These are phyloP conservation scores for Ophiostoma piceae DNA, from an alignment of 2,329 filamentous ascomycete genomes.

Conservation along the genomic window DNA sequence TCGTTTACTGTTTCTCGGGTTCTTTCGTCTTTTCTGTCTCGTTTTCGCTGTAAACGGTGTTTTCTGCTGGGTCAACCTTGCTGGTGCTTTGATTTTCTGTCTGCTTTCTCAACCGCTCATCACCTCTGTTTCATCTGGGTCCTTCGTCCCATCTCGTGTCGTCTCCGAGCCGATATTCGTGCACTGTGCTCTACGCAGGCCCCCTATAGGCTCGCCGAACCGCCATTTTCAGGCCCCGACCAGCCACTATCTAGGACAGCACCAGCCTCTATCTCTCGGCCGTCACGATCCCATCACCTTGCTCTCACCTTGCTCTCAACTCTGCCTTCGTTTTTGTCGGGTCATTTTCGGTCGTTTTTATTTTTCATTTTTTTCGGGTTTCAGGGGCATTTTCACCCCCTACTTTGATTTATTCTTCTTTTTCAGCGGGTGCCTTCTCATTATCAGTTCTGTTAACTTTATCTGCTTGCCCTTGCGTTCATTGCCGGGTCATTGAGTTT, in stretches of 20 bases:
- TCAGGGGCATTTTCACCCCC: neutral
- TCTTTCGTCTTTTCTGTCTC: neutral
- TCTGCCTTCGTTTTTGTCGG: neutral
- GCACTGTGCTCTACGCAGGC: neutral
- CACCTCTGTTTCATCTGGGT: neutral
- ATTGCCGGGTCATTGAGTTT: neutral
- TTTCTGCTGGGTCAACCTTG: neutral
- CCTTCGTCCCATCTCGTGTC: neutral
- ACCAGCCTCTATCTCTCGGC: neutral
- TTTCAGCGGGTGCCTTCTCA: neutral
- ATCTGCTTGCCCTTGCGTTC: neutral
- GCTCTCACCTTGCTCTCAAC: neutral
- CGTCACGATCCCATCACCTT: neutral
- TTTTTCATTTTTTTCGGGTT: neutral
- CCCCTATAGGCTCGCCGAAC: neutral
- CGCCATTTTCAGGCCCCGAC: neutral
- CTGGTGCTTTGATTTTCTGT: neutral
- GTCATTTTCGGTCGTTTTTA: neutral
- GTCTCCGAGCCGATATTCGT: neutral
- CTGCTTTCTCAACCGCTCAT: neutral
- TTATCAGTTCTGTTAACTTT: neutral
- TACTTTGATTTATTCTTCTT: neutral
- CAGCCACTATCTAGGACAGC: neutral
- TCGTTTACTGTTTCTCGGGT: neutral
- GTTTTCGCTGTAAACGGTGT: neutral